These are phyloP conservation scores for Backusella tuberculispora DNA, from an alignment of 192 early-diverging fungal genomes.

Conservation along the genomic window DNA sequence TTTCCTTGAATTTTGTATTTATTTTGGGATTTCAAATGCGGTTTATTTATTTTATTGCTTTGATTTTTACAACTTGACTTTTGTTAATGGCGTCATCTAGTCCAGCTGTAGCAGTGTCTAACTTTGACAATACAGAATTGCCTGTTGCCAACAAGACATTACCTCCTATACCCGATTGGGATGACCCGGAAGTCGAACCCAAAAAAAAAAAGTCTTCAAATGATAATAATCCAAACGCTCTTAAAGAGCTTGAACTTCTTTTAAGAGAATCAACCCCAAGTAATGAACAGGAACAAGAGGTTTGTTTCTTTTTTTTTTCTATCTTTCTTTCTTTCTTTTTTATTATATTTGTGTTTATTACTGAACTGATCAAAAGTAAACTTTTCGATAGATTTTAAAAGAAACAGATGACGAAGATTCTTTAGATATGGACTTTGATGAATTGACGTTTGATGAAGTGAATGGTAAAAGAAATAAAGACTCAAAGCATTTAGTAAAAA, in stretches of 20 bases:
- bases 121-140: not conserved
- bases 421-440: constrained; percentile 39
- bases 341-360: not conserved
- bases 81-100: not conserved
- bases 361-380: not conserved
- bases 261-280: constrained; percentile 14
- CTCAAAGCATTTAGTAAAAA: not conserved
- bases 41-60: not conserved
- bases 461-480: constrained; percentile 44
- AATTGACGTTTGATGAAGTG: constrained; percentile 61
- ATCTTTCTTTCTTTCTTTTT: not conserved
- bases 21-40: not conserved
- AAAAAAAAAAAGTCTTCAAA: not conserved
- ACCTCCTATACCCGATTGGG: constrained; percentile 6
- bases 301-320: not conserved
- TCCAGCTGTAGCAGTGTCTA: not conserved
- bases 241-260: constrained; percentile 6
- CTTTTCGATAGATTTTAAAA: not conserved
- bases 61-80: not conserved
- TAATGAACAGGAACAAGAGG: not conserved
- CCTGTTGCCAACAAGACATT: constrained; percentile 5
- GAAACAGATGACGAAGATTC: constrained; percentile 2
- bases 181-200: not conserved
- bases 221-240: constrained; percentile 4
- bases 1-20: too few species aligned